A percentile compares a stretch with the other conserved stretches of the same genome.
These are phyloP conservation scores for Blakeslea trispora DNA, from an alignment of 371 early-diverging fungal genomes.

Conservation along the genomic window DNA sequence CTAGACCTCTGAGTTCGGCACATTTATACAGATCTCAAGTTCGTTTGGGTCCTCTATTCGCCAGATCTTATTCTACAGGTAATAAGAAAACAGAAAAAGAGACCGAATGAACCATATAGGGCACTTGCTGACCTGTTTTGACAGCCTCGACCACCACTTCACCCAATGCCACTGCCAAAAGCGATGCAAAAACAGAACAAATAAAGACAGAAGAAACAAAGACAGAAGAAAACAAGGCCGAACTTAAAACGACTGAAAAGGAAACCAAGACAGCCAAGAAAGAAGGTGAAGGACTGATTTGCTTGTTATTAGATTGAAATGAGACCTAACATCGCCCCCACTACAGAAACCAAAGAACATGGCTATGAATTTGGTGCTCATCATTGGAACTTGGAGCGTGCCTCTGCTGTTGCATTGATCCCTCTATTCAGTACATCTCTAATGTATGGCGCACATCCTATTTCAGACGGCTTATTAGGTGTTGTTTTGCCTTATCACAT, in stretches of 20 bases:
- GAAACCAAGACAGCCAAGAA: neutral
- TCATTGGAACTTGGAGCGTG: constrained; percentile 71
- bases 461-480: constrained; percentile 86
- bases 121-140: neutral
- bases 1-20: constrained; percentile 9
- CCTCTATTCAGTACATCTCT: constrained; percentile 79
- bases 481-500: constrained; percentile 88
- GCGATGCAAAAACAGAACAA: neutral
- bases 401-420: constrained; percentile 71
- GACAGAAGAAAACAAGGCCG: neutral
- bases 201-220: neutral
- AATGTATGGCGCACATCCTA: constrained; percentile 77
- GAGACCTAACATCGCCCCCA: neutral
- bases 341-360: constrained; percentile 1
- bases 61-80: constrained; percentile 21
- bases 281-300: neutral
- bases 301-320: neutral
- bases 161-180: neutral
- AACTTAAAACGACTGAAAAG: neutral
- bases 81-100: too few species aligned
- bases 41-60: constrained; percentile 4
- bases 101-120: too few species aligned
- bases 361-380: constrained; percentile 35
- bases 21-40: neutral
- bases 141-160: neutral